phyloP scores from a whole-genome alignment of 2,329 filamentous ascomycete genomes.

The Drechmeria coniospora region DNA sequence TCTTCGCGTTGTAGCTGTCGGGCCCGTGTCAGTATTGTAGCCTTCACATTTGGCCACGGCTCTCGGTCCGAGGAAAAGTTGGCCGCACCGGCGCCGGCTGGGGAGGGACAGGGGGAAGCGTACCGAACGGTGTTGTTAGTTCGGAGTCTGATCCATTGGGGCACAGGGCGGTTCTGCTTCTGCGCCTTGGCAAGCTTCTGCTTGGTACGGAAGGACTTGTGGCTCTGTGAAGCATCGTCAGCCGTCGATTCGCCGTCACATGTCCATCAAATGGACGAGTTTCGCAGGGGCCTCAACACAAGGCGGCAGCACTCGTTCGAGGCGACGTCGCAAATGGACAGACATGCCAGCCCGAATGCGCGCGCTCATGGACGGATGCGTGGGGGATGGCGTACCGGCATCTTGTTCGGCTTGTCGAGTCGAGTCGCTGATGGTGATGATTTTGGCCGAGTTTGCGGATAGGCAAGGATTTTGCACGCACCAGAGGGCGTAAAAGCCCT shows the following conservation, averaged over 20 bases:
- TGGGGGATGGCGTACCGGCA: constrained; percentile 21
- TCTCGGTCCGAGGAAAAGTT: too few relatives aligned
- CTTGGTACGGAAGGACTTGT: constrained; percentile 99
- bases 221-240: constrained; percentile 46
- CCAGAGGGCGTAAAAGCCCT: constrained; percentile 23
- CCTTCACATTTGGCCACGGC: too few relatives aligned
- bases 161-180: constrained; percentile 99
- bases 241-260: constrained; percentile 3
- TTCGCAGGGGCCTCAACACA: too few relatives aligned
- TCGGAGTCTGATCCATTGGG: constrained; percentile 98
- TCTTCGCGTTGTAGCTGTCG: constrained; percentile 96
- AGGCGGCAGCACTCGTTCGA: too few relatives aligned
- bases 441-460: constrained; percentile 15
- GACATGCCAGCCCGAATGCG: not conserved
- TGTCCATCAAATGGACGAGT: too few relatives aligned
- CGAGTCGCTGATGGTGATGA: constrained; percentile 20
- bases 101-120: constrained; percentile 21
- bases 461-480: constrained; percentile 19
- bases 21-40: constrained; percentile 6
- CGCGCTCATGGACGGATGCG: constrained; percentile 3
- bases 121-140: constrained; percentile 99
- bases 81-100: not conserved
- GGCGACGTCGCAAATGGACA: too few relatives aligned
- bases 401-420: constrained; percentile 24
- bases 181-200: constrained; percentile 99